Conservation (phyloP, 73 alveolate species). For the Paramecium octaurelia region DNA sequence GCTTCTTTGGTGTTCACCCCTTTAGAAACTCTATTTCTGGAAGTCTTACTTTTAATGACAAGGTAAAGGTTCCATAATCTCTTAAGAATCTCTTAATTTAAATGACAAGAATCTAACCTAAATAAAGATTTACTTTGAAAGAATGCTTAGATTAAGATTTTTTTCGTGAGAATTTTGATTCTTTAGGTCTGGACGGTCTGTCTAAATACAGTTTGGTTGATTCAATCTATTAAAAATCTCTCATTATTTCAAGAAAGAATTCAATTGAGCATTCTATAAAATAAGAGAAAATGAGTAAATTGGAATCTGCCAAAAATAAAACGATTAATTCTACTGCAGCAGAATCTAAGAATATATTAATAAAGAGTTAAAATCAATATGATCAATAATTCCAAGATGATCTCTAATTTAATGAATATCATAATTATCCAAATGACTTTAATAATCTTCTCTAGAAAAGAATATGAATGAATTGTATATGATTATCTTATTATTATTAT, state of each 20-base stretch:
- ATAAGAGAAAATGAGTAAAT: background rate
- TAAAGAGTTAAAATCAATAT: background rate
- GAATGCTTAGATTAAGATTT: background rate
- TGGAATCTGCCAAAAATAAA: background rate
- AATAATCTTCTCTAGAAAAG: background rate
- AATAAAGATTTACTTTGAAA: background rate
- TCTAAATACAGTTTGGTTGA: background rate
- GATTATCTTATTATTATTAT: background rate
- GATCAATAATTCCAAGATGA: background rate
- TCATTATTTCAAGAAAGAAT: background rate
- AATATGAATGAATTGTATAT: background rate
- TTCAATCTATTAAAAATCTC: background rate
- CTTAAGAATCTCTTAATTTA: background rate
- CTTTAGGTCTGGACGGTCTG: background rate
- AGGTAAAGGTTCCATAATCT: background rate
- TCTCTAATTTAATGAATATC: background rate
- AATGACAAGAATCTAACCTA: background rate
- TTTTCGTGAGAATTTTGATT: background rate
- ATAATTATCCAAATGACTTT: constrained; percentile 3
- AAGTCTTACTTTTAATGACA: background rate
- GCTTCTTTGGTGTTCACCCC: background rate
- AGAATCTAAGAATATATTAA: background rate
- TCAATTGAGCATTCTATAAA: background rate
- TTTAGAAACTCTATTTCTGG: background rate
- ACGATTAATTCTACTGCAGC: background rate